These are phyloP conservation scores for Lactarius indigo DNA, from an alignment of 768 basidiomycete species.

Conservation along the genomic window DNA sequence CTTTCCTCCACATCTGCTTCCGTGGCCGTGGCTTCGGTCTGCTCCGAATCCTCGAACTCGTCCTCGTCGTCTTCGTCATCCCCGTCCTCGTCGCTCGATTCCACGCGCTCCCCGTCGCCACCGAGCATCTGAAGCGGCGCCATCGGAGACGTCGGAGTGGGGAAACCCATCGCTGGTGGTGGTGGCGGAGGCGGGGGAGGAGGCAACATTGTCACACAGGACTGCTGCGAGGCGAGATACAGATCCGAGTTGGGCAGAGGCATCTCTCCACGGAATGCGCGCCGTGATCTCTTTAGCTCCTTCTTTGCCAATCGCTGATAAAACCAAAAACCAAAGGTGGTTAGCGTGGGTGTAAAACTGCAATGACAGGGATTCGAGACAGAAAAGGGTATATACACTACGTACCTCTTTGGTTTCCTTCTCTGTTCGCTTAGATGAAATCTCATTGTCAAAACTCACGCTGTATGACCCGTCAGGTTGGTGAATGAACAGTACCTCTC, in stretches of 20 bases:
- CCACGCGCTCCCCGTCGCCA: conserved; percentile 12
- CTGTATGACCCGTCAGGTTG: not conserved
- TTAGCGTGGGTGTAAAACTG: conserved; percentile 14
- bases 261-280: conserved; percentile 13
- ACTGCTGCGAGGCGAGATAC: conserved; percentile 14
- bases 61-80: conserved; percentile 32
- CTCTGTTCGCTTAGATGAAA: conserved; percentile 22
- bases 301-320: conserved; percentile 29
- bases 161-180: conserved; percentile 11
- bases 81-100: conserved; percentile 29
- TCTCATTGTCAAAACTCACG: conserved; percentile 12
- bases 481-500: conserved; percentile 22
- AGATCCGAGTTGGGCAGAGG: conserved; percentile 3
- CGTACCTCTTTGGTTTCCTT: conserved; percentile 23
- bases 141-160: conserved; percentile 18
- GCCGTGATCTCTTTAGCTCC: conserved; percentile 21
- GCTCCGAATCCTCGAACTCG: conserved; percentile 46
- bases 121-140: conserved; percentile 12
- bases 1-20: conserved; percentile 79
- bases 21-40: conserved; percentile 47
- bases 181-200: conserved; percentile 4
- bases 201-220: not conserved
- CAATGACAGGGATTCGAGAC: not conserved
- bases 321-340: conserved; percentile 3
- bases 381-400: conserved; percentile 8